Percentiles rank a stretch among this genome's conserved stretches.
phyloP scores from a whole-genome alignment of 306 rosid species.

The Senna siamea region DNA sequence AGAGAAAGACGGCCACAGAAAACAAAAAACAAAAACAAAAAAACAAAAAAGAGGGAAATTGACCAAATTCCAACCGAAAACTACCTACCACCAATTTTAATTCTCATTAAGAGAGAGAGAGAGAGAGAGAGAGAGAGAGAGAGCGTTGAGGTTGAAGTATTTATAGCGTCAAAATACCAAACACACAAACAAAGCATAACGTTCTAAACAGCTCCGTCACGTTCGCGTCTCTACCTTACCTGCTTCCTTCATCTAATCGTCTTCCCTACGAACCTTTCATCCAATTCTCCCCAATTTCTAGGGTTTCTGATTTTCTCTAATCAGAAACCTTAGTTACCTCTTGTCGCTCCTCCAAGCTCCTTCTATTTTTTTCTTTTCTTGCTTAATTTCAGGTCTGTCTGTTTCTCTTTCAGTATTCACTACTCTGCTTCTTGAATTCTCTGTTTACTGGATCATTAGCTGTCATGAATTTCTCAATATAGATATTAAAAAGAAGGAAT shows the following conservation, averaged over 20 bases:
- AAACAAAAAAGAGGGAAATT: background rate
- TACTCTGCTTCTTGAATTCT: conserved; percentile 3
- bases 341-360: background rate
- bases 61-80: conserved; percentile 47
- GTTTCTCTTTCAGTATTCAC: conserved; percentile 12
- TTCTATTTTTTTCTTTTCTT: conserved; percentile 7
- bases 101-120: background rate
- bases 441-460: conserved; percentile 3
- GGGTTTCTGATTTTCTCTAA: conserved; percentile 44
- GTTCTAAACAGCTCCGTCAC: conserved; percentile 32
- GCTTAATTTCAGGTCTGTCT: conserved; percentile 53
- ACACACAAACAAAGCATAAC: conserved; percentile 28
- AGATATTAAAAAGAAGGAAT: background rate
- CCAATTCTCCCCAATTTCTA: conserved; percentile 36
- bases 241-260: conserved; percentile 13
- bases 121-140: background rate
- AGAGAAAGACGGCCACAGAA: too few relatives aligned
- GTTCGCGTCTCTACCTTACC: conserved; percentile 36
- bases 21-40: background rate
- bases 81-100: conserved; percentile 44
- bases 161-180: conserved; percentile 7
- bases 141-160: too few relatives aligned
- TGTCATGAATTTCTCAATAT: conserved; percentile 4
- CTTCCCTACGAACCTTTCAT: too few relatives aligned
- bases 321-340: conserved; percentile 23